Evolutionary conservation across 1,139 yeast species (phyloP), one percentile per base, ranked within the genome.

Genomic region (Yamadazyma blattariae): DNA sequence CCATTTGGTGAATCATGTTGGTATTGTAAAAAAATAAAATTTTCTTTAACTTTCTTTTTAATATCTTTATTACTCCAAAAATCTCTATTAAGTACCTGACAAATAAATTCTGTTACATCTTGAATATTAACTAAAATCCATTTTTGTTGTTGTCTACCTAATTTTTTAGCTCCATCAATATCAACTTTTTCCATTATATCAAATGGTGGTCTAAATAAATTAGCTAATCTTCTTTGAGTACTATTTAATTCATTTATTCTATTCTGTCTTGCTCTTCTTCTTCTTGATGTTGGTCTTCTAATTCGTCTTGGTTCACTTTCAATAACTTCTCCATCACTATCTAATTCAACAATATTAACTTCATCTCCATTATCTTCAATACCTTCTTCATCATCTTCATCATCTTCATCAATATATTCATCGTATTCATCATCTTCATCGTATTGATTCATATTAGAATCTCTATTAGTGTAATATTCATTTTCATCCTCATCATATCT

Each of bases 51-150:
- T 3, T 78, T 50, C 17, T 70, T 73, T 55, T 87, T 89, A 13
- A 94, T 72, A 2, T 69, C 68, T n/a, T 61, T 48, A 37, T 82
- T 74, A 16, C 95, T 79, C 97, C 97, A 94, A 46, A 94, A 78
- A 59, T 94, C 99, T 40, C 98, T 73, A 59, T 94, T 94, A 37
- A 94, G 63, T 22, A 85, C 82, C 55, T 92, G 98, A 51, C 97
- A 90, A 46, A 78, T 78, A 52, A 94, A 94, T 51, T 88, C 95
- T 1, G 83, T 66, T 15, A 80, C 66, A 50, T 92, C 94, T 57
- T 94, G 98, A 32, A 94, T 77, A 54, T 92, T 94, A 22, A 92
- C 71, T 48, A 94, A 63, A 13, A 94, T 71, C 97, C 97, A 90
- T 59, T 83, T 87, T 40, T 76, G 67, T 37, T 69, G 71, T 30